Conservation (phyloP, 345 rosid genomes). For the Eucalyptus erythrocorys region DNA sequence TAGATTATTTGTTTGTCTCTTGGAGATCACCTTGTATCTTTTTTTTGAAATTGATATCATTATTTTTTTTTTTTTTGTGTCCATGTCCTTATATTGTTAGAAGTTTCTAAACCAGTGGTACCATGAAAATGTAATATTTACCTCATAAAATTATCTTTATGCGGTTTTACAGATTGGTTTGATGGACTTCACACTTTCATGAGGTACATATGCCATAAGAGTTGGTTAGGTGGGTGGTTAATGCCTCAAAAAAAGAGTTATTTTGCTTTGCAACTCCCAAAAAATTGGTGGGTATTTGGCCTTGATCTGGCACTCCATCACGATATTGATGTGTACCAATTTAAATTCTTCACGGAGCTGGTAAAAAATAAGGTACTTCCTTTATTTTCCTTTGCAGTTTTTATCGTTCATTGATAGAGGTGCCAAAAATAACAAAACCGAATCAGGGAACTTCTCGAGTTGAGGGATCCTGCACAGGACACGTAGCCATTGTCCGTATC, state of each 20-base stretch:
- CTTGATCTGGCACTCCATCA: slow-evolving; percentile 94
- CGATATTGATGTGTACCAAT: slow-evolving; percentile 96
- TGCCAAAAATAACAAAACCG: background rate
- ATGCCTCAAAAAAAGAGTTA: slow-evolving; percentile 4
- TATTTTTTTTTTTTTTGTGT: background rate
- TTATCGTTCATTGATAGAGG: background rate
- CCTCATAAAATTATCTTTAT: too few relatives aligned
- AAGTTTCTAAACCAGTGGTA: too few relatives aligned
- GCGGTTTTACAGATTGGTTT: too few relatives aligned
- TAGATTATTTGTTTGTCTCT: background rate
- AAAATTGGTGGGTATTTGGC: slow-evolving; percentile 97
- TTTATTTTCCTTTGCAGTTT: background rate
- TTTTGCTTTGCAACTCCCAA: slow-evolving; percentile 88
- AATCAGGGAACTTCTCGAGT: background rate
- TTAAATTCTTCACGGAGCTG: slow-evolving; percentile 81
- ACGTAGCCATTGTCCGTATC: background rate
- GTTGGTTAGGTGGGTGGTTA: too few relatives aligned
- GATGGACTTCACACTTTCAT: too few relatives aligned
- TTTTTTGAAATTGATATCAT: background rate
- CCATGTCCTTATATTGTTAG: background rate
- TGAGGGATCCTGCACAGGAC: background rate
- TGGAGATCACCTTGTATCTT: background rate
- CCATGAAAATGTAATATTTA: too few relatives aligned
- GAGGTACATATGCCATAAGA: too few relatives aligned
- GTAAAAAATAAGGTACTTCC: slow-evolving; percentile 55